These are phyloP conservation scores for Phascolomyces articulosus DNA, from an alignment of 371 early-diverging fungal genomes.

Conservation along the genomic window DNA sequence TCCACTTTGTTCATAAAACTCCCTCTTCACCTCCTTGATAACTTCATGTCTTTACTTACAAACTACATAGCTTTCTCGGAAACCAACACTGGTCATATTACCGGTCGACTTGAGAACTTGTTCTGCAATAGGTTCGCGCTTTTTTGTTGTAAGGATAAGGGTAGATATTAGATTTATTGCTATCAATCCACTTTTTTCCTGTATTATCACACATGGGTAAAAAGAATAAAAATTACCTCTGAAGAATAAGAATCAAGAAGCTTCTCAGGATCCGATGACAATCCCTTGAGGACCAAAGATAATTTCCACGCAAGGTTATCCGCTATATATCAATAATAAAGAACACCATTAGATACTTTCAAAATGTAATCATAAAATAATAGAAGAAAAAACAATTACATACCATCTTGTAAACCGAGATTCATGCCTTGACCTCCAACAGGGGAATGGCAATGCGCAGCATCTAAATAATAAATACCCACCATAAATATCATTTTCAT, in stretches of 20 bases:
- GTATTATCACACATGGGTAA: too few relatives aligned
- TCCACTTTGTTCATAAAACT: too few relatives aligned
- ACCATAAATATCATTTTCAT: too few relatives aligned
- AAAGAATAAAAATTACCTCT: slow-evolving; percentile 24
- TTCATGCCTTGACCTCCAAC: slow-evolving; percentile 49
- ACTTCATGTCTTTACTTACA: not conserved
- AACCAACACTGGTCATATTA: not conserved
- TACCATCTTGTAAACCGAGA: slow-evolving; percentile 47
- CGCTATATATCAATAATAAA: slow-evolving; percentile 21
- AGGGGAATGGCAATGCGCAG: slow-evolving; percentile 52
- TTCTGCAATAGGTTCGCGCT: slow-evolving; percentile 20
- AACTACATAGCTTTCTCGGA: not conserved
- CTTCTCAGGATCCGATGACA: slow-evolving; percentile 29
- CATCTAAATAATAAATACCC: slow-evolving; percentile 21
- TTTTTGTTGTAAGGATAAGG: not conserved
- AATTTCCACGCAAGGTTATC: slow-evolving; percentile 52
- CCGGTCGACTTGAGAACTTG: slow-evolving; percentile 11
- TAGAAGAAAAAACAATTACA: not conserved
- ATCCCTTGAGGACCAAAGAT: slow-evolving; percentile 32
- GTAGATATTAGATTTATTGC: too few relatives aligned
- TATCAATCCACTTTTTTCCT: too few relatives aligned
- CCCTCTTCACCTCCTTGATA: too few relatives aligned
- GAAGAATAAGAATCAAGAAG: slow-evolving; percentile 36
- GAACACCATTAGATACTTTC: too few relatives aligned
- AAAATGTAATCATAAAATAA: too few relatives aligned